Conservation (phyloP, 495 filamentous ascomycete species). For the Pyronema domesticum region DNA sequence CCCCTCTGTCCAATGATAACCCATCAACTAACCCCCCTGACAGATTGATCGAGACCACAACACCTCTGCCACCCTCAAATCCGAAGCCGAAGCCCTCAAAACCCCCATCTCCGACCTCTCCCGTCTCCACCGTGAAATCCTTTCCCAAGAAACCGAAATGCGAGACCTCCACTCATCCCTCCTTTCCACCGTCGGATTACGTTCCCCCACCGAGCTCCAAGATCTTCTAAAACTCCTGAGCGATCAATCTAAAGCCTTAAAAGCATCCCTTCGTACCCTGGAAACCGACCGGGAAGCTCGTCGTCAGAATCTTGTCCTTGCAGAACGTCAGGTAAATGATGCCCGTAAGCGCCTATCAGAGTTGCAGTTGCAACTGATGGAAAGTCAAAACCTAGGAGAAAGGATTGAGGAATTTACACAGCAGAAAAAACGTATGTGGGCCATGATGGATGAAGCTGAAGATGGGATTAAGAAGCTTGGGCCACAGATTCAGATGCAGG, state of each 20-base stretch:
- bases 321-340: constrained; percentile 58
- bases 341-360: constrained; percentile 48
- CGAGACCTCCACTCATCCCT: constrained; percentile 29
- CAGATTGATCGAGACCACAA: constrained; percentile 32
- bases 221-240: constrained; percentile 47
- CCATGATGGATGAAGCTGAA: constrained; percentile 47
- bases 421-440: constrained; percentile 47
- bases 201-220: constrained; percentile 68
- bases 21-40: background rate
- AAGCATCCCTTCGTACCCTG: constrained; percentile 44
- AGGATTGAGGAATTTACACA: constrained; percentile 57
- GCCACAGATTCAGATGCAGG: constrained; percentile 57
- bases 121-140: constrained; percentile 39
- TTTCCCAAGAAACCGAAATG: constrained; percentile 31
- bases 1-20: background rate
- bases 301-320: constrained; percentile 42
- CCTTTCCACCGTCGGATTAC: constrained; percentile 40
- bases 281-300: constrained; percentile 50
- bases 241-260: constrained; percentile 47
- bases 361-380: constrained; percentile 56
- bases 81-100: constrained; percentile 55
- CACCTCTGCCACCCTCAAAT: constrained; percentile 36
- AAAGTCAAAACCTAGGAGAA: constrained; percentile 45
- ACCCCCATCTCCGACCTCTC: constrained; percentile 62
- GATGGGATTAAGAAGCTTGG: constrained; percentile 47